Conservation (phyloP, 495 filamentous ascomycete genomes). For the Pseudevernia furfuracea region DNA sequence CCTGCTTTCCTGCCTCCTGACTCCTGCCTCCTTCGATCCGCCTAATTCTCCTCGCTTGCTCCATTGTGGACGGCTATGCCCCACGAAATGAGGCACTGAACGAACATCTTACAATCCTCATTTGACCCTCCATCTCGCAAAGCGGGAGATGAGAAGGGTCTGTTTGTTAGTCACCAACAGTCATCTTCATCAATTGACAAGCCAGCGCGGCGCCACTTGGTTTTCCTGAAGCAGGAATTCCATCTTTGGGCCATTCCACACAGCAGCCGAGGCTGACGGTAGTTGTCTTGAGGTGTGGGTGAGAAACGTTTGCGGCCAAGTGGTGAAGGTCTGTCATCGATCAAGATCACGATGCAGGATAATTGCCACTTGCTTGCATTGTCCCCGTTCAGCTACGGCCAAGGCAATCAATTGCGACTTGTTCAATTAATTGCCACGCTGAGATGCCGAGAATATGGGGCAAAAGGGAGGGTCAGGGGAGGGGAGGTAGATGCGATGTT, state of each 20-base stretch:
- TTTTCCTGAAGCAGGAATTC: background rate
- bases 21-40: constrained; percentile 6
- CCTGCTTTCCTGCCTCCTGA: background rate
- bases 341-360: background rate
- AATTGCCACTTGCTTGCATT: background rate
- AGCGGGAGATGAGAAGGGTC: background rate
- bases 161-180: background rate
- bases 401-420: background rate
- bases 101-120: background rate
- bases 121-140: background rate
- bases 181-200: background rate
- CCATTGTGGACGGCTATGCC: background rate
- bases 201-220: background rate
- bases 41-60: background rate
- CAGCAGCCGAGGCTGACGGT: constrained; percentile 5
- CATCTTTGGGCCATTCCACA: background rate
- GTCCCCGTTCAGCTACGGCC: background rate
- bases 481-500: background rate
- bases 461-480: background rate
- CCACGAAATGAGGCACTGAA: background rate
- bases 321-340: background rate
- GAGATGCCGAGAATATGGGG: background rate
- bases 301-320: background rate
- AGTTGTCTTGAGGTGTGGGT: background rate
- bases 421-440: constrained; percentile 3